Conservation (phyloP, 139 green algal species). For the Micromonas pusilla region DNA sequence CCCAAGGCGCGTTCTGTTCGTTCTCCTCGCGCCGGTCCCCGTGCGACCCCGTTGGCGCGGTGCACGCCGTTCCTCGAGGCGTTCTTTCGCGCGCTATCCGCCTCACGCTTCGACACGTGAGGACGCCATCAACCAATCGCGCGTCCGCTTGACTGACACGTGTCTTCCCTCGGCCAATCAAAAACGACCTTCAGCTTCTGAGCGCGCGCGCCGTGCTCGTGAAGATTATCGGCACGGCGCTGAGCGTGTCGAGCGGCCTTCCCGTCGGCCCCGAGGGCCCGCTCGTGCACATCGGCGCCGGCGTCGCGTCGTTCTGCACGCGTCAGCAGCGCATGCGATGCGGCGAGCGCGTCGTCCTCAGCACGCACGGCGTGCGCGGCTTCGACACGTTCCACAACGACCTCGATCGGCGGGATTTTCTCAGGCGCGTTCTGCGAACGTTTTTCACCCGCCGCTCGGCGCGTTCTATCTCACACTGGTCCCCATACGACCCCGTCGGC, state of each 20-base stretch:
- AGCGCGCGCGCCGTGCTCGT: background rate
- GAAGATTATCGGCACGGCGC: slow-evolving; percentile 3
- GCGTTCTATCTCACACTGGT: too few relatives aligned
- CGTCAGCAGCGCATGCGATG: background rate
- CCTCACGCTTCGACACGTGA: too few relatives aligned
- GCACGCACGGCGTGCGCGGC: background rate
- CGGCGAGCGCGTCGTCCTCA: background rate
- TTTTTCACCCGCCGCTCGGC: too few relatives aligned
- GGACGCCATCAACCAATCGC: too few relatives aligned
- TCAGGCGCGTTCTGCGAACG: too few relatives aligned
- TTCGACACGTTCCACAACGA: background rate
- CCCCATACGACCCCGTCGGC: background rate
- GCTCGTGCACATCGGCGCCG: slow-evolving; percentile 83
- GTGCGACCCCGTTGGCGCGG: too few relatives aligned
- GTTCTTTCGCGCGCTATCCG: too few relatives aligned
- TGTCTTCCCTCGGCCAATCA: too few relatives aligned
- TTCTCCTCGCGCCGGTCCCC: too few relatives aligned
- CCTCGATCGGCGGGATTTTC: background rate
- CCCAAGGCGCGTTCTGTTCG: background rate
- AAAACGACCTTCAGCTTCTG: too few relatives aligned
- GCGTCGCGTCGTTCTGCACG: slow-evolving; percentile 49
- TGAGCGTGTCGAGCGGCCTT: background rate
- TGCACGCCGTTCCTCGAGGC: too few relatives aligned
- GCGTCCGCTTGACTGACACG: too few relatives aligned
- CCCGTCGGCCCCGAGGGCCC: slow-evolving; percentile 72